Percentiles rank a stretch among this genome's conserved stretches.
These are phyloP conservation scores for Ustulina deusta DNA, from an alignment of 2,329 filamentous ascomycete genomes.

Conservation along the genomic window DNA sequence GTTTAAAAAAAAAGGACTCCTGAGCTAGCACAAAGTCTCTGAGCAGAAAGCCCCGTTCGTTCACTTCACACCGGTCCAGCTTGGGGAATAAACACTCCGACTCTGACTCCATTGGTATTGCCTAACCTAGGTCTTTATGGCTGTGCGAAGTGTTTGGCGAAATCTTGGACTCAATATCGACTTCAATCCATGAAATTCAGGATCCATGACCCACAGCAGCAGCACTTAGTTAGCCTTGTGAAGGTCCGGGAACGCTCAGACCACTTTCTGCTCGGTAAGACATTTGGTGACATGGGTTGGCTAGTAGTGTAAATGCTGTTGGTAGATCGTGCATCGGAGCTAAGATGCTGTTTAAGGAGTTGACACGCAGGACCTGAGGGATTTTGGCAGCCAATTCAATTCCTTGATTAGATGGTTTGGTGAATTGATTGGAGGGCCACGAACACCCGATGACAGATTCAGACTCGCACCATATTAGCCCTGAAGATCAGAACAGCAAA, in stretches of 20 bases:
- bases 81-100: not conserved
- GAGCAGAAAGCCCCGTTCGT: not conserved
- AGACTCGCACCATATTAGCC: slow-evolving; percentile 11
- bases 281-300: not conserved
- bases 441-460: slow-evolving; percentile 5
- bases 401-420: not conserved
- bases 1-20: too few relatives aligned
- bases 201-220: not conserved
- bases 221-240: not conserved
- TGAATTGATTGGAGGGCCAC: not conserved
- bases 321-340: not conserved
- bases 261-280: not conserved
- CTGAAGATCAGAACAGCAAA: slow-evolving; percentile 13
- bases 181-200: too few relatives aligned
- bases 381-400: not conserved
- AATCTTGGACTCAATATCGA: not conserved
- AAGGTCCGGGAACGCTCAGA: not conserved
- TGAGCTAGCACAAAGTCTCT: too few relatives aligned
- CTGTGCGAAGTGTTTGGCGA: not conserved
- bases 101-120: not conserved
- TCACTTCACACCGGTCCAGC: not conserved
- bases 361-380: not conserved
- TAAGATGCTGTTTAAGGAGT: not conserved
- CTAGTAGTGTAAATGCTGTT: not conserved
- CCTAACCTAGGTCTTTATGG: not conserved